Evolutionary conservation across 2,329 filamentous ascomycete species (phyloP), one percentile per base, ranked within the genome.

Genomic region (Proliferodiscus dingleyae): DNA sequence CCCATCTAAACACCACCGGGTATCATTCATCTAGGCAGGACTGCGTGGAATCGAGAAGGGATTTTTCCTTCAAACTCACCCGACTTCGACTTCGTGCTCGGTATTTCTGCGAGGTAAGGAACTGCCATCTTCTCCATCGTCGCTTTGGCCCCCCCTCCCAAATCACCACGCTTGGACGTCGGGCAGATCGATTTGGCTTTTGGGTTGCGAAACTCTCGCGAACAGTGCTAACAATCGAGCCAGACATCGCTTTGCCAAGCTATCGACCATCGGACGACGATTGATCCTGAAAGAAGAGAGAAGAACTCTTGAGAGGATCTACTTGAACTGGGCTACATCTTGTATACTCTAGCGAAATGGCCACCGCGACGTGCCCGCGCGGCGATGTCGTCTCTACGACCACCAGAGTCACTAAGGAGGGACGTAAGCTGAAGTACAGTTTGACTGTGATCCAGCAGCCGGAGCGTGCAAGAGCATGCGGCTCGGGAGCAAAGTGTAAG

Each of bases 401-500:
- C 41, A 58, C 16, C 32, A 34, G 34, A 37, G 19, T 77, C 43
- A 95, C 88, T 33, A 81, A 81, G 58, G 83, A 85, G 58, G 87
- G 87, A 51, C 81, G 87, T 57, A 81, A 75, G 52, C 77, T 96
- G 56, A 88, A 81, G 62, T 97, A 97, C 67, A 75, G 78, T 54
- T 73, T 97, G 66, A 81, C 80, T 49, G 89, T 97, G 45, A 83
- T 96, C 59, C 93, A 98, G 69, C 89, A 97, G 66, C 93, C 93
- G 16, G 86, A 95, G 70, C 87, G 90, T 61, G 91, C 93, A 40
- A 80, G 93, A 72, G 93, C 93, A 45, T 98, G 93, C 66, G 93
- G 93, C 61, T 90, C 89, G 45, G 93, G 93, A 49, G 89, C 89
- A 43, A 97, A 97, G 71, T 95, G 89, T 95, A 75, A 68, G 84